A percentile compares a stretch with the other conserved stretches of the same genome.
Conservation (phyloP, 1,284 basidiomycete species). For the Coriolopsis trogii region DNA sequence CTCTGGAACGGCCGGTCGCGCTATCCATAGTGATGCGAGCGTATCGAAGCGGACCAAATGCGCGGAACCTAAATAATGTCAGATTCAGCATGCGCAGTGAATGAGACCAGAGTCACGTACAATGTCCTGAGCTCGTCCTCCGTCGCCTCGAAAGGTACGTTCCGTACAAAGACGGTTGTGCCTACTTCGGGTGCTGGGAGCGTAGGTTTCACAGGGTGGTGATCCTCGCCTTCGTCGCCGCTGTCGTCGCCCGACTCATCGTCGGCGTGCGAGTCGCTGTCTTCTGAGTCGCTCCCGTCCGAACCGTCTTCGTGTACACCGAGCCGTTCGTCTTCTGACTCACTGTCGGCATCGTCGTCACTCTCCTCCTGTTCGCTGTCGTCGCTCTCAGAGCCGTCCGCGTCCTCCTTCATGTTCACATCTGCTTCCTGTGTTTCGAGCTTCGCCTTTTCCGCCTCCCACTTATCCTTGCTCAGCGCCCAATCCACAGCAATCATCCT, state of each 20-base stretch:
- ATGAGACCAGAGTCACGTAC: constrained; percentile 45
- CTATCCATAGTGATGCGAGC: constrained; percentile 91
- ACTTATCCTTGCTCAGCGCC: constrained; percentile 94
- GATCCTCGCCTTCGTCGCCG: constrained; percentile 44
- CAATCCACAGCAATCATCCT: constrained; percentile 93
- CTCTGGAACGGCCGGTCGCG: constrained; percentile 83
- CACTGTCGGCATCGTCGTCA: constrained; percentile 28
- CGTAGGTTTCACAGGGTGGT: constrained; percentile 66
- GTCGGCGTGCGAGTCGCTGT: constrained; percentile 34
- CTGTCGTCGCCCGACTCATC: constrained; percentile 34
- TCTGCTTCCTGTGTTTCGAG: constrained; percentile 44
- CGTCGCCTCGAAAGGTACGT: constrained; percentile 90
- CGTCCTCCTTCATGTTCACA: constrained; percentile 31
- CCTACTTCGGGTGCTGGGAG: constrained; percentile 83
- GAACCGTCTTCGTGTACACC: constrained; percentile 48
- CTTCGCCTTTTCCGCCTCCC: constrained; percentile 78
- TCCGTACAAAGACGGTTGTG: constrained; percentile 93
- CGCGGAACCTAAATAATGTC: constrained; percentile 66
- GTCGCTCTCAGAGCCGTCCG: constrained; percentile 29
- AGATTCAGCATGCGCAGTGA: not conserved
- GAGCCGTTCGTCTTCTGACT: constrained; percentile 38
- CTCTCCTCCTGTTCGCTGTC: constrained; percentile 33
- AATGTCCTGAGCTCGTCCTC: constrained; percentile 87
- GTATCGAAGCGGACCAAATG: constrained; percentile 93
- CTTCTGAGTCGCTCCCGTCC: constrained; percentile 39